Evolutionary conservation across 108 stramenopile species (phyloP), one percentile per base, ranked within the genome.

Genomic region (Cyclostephanos tholiformis): DNA sequence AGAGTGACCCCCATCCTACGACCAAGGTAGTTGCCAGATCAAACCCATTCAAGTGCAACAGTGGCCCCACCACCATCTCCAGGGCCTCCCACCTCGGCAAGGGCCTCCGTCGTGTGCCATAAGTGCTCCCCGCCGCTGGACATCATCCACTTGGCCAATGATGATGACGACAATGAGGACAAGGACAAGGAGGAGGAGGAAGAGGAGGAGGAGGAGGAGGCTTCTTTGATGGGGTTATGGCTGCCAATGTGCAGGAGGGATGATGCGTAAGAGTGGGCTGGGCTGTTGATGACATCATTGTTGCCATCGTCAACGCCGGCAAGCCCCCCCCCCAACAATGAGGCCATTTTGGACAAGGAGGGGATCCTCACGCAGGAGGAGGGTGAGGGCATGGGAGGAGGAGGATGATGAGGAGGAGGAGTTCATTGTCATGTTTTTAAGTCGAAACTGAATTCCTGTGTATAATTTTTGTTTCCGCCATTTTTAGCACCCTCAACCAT

Each of bases 1-100:
- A 38, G 22, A 50, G 53, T 35, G 44, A 73, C 2, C 62, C 69
- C 12, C 29, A 63, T 29, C 44, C 61, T 6, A 2, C 27, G 9
- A 2, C 16, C 27, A 2, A 32, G 16, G 35, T 17, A 13, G 50
- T 69, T 20, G 10, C 23, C 55, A 76, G 51, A 14, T 71, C 75
- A 73, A 87, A 87, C 20, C 93, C 93, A 66, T 94, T 90, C 78
- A 90, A 63, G 53, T 76, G 56, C 25, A 94, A 51, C 36, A 94
- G 71, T 2, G 89, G 89, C 17, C 84, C 93, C 12, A 90, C 89
- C 41, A 94, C 86, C n/a, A 83, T 83, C 69, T 88, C 90, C 2
- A 90, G 93, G 32, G 72, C 76, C 39, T 91, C 91, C 35, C n/a
- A 94, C 93, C 62, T 94, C 90, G 23, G 83, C 86, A 70, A 94